Percentiles rank a stretch among this genome's conserved stretches.
Evolutionary conservation across 108 stramenopile genomes (phyloP).

Genomic region (Seminavis robusta): DNA sequence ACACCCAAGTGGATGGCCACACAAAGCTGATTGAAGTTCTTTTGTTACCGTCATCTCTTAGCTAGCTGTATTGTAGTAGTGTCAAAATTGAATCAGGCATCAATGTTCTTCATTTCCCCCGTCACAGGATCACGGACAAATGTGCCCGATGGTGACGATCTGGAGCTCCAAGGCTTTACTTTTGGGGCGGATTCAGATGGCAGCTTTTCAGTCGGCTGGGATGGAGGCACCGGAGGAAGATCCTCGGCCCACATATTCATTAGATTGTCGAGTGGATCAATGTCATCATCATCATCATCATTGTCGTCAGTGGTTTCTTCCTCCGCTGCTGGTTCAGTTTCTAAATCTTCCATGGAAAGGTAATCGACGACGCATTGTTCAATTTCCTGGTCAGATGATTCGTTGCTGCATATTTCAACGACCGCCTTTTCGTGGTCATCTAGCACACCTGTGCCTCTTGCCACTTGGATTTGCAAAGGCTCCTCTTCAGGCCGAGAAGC

Average conservation of each 20-base stretch:
- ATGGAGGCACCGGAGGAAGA: slow-evolving; percentile 21
- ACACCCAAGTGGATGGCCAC: too few species aligned
- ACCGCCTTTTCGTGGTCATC: slow-evolving; percentile 62
- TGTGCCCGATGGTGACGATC: slow-evolving; percentile 73
- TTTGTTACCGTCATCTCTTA: too few species aligned
- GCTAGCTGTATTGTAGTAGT: too few species aligned
- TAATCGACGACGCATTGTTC: slow-evolving; percentile 39
- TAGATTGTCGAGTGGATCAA: slow-evolving; percentile 24
- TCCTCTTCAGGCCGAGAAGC: slow-evolving; percentile 39
- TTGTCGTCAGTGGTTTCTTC: slow-evolving; percentile 2
- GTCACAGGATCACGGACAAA: slow-evolving; percentile 76
- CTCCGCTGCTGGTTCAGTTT: slow-evolving; percentile 13
- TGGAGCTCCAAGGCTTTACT: slow-evolving; percentile 65
- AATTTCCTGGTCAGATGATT: slow-evolving; percentile 20
- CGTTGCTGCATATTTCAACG: slow-evolving; percentile 61
- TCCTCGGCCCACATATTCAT: slow-evolving; percentile 50
- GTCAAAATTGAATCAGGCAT: slow-evolving; percentile 28
- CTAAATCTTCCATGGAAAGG: slow-evolving; percentile 10
- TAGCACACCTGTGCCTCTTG: slow-evolving; percentile 53
- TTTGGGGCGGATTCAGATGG: slow-evolving; percentile 8
- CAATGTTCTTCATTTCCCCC: slow-evolving; percentile 75
- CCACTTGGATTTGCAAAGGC: slow-evolving; percentile 36
- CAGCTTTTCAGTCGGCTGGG: slow-evolving; percentile 11
- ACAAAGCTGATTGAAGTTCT: too few species aligned
- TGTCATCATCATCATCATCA: slow-evolving; percentile 5